Percentiles rank a stretch among this genome's conserved stretches.
phyloP scores from a whole-genome alignment of 1,139 yeast genomes.

The Sugiyamaella neomexicana region DNA sequence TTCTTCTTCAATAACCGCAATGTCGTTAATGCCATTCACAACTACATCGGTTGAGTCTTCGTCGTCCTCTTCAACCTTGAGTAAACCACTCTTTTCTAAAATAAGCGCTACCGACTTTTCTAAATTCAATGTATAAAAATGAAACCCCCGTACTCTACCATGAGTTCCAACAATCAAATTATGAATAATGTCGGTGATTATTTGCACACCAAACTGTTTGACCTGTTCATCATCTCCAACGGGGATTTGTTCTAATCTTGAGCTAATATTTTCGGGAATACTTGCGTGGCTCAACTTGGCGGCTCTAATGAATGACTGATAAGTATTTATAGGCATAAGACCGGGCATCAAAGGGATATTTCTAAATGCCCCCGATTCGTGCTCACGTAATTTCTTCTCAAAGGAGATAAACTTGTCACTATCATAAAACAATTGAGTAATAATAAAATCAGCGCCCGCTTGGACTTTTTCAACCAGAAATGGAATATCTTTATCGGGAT shows the following conservation, averaged over 20 bases:
- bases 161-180: constrained; percentile 53
- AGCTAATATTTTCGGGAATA: constrained; percentile 61
- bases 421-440: constrained; percentile 84
- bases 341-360: constrained; percentile 80
- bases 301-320: constrained; percentile 80
- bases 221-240: constrained; percentile 81
- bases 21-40: constrained; percentile 10
- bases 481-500: constrained; percentile 65
- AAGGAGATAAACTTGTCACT: constrained; percentile 56
- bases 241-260: constrained; percentile 54
- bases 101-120: constrained; percentile 90
- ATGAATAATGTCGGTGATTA: constrained; percentile 64
- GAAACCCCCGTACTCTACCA: constrained; percentile 68
- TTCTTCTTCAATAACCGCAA: constrained; percentile 35
- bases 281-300: constrained; percentile 88
- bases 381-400: constrained; percentile 48
- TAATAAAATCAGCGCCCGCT: constrained; percentile 92
- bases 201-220: constrained; percentile 77
- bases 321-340: constrained; percentile 93
- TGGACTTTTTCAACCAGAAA: constrained; percentile 78
- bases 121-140: constrained; percentile 84
- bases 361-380: constrained; percentile 46
- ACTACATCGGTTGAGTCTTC: constrained; percentile 7
- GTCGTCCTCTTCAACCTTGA: constrained; percentile 18
- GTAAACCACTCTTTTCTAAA: constrained; percentile 56